Base-by-base conservation (phyloP, 495 filamentous ascomycete genomes). In the Staphylotrichum longicolle region DNA sequence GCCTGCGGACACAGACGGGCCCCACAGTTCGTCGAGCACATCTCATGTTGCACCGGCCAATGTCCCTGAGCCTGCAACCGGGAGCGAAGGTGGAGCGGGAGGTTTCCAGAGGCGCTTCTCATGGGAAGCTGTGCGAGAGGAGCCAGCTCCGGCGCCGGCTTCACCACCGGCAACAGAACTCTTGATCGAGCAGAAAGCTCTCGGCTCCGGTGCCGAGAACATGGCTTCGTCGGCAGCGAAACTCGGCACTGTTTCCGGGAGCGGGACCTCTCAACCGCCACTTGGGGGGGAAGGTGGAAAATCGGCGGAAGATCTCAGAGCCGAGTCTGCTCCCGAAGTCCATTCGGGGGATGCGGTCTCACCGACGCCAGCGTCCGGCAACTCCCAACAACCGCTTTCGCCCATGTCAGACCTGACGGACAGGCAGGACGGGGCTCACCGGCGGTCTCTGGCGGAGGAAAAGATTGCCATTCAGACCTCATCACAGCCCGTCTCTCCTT, bases 81-180 rank as follows among this genome's bases (percentile, higher is more conserved):
- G 42, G 15, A 48, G 40, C 27, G 32, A 60, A 8, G 62, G 61
- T 2, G 58, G 58, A 35, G 60, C 55, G 10, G 60, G 42, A 5
- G 58, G 53, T 11, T 67, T 64, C 1, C 68, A 67, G 30, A 74
- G 69, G 49, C 76, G 77, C 14, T 85, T 84, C 60, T 85, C 83
- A 3, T 85, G 82, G 82, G 82, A 86, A 64, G 58, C 60, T 14
- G 40, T 40, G 7, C 35, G 40, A 40, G 27, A 64, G 33, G 49
- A 41, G 7, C 48, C 53, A 8, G 15, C 34, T 3, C 44, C 61
- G 11, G 30, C 45, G 2, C 12, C 11, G 39, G 40, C 20, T 11
- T 30, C 57, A 30, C 37, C 53, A 9, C 27, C 39, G 5, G 20
- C 12, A 11, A 30, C 39, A 11, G 53, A 46, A 4, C n/a, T 9